Evolutionary conservation across 2,329 filamentous ascomycete genomes (phyloP).

Genomic region (Trichophyton equinum): DNA sequence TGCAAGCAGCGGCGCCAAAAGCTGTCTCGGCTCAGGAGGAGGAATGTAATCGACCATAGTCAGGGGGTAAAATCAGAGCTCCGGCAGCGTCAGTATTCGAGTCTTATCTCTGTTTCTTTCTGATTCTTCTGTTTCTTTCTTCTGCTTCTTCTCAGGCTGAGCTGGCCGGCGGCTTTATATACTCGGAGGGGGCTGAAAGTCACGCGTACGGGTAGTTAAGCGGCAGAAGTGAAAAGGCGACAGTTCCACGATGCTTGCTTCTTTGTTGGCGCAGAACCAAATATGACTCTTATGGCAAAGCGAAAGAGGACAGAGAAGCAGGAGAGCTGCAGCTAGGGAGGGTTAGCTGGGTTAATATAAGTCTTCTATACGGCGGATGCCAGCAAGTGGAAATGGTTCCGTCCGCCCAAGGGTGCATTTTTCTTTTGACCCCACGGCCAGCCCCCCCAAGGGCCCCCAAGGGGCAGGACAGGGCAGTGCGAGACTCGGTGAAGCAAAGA

Average conservation of each 20-base stretch:
- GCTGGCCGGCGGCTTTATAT: neutral
- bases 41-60: conserved; percentile 44
- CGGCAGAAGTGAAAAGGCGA: neutral
- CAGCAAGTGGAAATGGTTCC: neutral
- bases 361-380: neutral
- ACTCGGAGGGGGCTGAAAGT: neutral
- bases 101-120: no score
- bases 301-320: neutral
- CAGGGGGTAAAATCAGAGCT: neutral
- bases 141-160: neutral
- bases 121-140: no score
- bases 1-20: conserved; percentile 51
- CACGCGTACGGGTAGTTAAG: conserved; percentile 1
- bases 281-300: neutral
- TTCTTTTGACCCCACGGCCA: neutral
- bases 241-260: neutral
- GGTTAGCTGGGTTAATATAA: neutral
- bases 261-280: neutral
- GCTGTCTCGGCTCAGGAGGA: conserved; percentile 42
- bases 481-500: neutral
- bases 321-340: neutral
- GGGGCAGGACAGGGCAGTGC: neutral
- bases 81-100: neutral
- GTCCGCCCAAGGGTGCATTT: conserved; percentile 1
- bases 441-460: neutral